These are phyloP conservation scores for Chlorella sp. DNA, from an alignment of 139 green algal species.

Conservation along the genomic window DNA sequence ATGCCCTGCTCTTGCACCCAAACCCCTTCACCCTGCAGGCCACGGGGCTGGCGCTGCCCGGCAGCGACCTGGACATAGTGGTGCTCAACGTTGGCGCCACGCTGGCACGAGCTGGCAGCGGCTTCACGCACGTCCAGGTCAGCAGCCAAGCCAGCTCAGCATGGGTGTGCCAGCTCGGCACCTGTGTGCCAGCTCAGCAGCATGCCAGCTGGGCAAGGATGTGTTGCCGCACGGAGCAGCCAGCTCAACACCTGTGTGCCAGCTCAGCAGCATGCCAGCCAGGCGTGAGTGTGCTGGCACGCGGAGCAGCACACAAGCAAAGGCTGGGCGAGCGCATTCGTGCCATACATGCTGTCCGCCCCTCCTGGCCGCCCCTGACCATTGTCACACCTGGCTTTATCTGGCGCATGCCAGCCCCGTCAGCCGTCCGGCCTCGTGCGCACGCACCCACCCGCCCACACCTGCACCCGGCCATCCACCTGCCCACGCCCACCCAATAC, in stretches of 20 bases:
- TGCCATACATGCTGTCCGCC: too few relatives aligned
- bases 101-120: slow-evolving; percentile 42
- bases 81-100: slow-evolving; percentile 55
- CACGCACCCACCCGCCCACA: not conserved
- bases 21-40: slow-evolving; percentile 45
- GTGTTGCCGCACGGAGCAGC: not conserved
- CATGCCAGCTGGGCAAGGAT: not conserved
- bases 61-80: slow-evolving; percentile 80
- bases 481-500: not conserved
- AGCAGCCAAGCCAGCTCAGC: not conserved
- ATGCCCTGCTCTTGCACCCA: not conserved
- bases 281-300: not conserved
- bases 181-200: not conserved
- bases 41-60: slow-evolving; percentile 71
- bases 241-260: not conserved
- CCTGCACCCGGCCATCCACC: too few relatives aligned
- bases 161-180: not conserved
- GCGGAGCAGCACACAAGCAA: not conserved
- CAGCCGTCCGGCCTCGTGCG: not conserved
- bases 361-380: too few relatives aligned
- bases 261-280: too few relatives aligned
- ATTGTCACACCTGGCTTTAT: too few relatives aligned
- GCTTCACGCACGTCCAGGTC: slow-evolving; percentile 42
- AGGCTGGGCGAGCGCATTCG: too few relatives aligned
- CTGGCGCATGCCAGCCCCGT: too few relatives aligned